Conservation (phyloP, 2,329 filamentous ascomycete species). For the Calonectria fujianensis region DNA sequence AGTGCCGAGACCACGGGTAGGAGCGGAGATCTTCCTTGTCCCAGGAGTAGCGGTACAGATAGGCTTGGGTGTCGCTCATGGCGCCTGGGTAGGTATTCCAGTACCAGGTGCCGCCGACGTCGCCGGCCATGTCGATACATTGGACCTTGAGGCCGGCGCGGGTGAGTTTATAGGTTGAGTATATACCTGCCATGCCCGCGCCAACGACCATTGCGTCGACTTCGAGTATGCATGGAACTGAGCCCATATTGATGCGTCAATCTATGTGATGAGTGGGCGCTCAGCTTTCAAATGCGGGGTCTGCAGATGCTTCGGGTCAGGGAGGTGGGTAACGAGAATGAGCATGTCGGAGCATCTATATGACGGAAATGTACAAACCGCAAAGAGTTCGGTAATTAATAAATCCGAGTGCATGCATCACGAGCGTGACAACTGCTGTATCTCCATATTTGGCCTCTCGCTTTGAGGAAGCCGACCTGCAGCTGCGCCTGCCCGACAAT, state of each 20-base stretch:
- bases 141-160: constrained; percentile 20
- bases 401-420: not conserved
- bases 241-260: too few relatives aligned
- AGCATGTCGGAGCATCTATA: not conserved
- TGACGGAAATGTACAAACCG: not conserved
- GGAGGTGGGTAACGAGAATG: too few relatives aligned
- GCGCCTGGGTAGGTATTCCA: constrained; percentile 43
- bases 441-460: not conserved
- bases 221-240: too few relatives aligned
- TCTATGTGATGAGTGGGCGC: too few relatives aligned
- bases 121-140: constrained; percentile 36
- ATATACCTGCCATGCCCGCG: constrained; percentile 38
- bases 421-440: not conserved
- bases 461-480: not conserved
- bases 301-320: too few relatives aligned
- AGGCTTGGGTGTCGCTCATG: constrained; percentile 41
- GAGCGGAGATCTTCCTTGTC: constrained; percentile 38
- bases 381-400: not conserved
- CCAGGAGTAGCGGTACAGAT: constrained; percentile 43
- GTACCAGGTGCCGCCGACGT: constrained; percentile 42
- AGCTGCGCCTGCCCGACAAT: not conserved
- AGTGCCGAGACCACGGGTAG: constrained; percentile 40
- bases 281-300: too few relatives aligned
- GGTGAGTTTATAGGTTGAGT: constrained; percentile 28
- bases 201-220: constrained; percentile 41